phyloP scores from a whole-genome alignment of 2,329 filamentous ascomycete species.

The Scedosporium boydii region DNA sequence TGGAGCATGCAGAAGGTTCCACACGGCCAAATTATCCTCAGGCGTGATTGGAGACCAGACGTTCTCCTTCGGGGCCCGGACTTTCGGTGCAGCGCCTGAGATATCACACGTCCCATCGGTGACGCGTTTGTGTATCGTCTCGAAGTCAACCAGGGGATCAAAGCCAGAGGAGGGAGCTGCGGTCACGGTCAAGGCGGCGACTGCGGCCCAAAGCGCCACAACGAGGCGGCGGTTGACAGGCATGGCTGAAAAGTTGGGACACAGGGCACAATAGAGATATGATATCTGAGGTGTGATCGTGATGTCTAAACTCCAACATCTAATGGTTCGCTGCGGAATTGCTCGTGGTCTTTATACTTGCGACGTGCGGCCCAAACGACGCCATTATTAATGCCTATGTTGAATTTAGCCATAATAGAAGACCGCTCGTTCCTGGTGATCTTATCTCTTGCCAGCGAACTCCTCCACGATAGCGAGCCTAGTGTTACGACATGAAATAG shows the following conservation, averaged over 20 bases:
- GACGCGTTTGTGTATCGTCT: neutral
- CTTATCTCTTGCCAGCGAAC: too few relatives aligned
- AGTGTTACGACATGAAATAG: neutral
- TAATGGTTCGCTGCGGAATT: neutral
- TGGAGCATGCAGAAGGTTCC: slow-evolving; percentile 30
- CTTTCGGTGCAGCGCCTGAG: slow-evolving; percentile 8
- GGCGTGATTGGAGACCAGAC: slow-evolving; percentile 30
- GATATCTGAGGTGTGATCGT: neutral
- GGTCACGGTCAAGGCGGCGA: neutral
- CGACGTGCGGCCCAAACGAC: neutral
- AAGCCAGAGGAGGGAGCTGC: neutral
- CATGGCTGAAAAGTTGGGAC: neutral
- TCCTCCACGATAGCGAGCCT: neutral
- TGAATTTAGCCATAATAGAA: too few relatives aligned
- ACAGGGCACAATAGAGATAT: neutral
- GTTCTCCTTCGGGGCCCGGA: slow-evolving; percentile 28
- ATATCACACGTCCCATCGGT: slow-evolving; percentile 7
- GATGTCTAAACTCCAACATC: neutral
- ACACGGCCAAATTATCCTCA: slow-evolving; percentile 32
- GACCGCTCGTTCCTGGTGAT: too few relatives aligned
- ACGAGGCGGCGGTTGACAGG: neutral
- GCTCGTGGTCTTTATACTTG: neutral
- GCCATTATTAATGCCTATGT: neutral
- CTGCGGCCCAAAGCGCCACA: neutral
- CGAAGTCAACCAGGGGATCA: neutral